Percentiles rank a stretch among this genome's conserved stretches.
Evolutionary conservation across 768 basidiomycete species (phyloP).

Genomic region (Jaapia argillacea): DNA sequence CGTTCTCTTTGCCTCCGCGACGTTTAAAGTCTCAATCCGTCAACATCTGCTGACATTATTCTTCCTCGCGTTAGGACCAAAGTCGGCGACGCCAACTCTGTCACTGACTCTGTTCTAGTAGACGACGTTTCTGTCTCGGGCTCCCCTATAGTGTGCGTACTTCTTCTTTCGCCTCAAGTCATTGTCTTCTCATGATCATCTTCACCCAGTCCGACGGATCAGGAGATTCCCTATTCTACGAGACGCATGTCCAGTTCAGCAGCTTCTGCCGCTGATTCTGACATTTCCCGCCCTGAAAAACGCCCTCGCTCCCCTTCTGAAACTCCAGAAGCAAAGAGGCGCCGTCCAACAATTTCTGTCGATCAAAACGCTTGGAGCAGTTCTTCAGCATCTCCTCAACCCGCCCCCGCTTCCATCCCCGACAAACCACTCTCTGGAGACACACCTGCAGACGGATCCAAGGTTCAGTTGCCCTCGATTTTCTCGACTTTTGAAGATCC

Average conservation of each 20-base stretch:
- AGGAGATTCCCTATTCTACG: constrained; percentile 44
- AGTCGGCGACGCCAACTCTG: too few relatives aligned
- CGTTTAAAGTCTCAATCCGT: too few relatives aligned
- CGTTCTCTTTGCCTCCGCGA: too few relatives aligned
- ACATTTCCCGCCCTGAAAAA: constrained; percentile 57
- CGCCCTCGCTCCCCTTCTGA: constrained; percentile 44
- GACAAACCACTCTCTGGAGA: constrained; percentile 14
- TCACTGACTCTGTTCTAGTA: too few relatives aligned
- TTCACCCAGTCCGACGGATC: constrained; percentile 29
- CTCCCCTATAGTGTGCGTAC: too few relatives aligned
- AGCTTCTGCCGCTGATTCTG: constrained; percentile 56
- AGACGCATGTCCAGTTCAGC: constrained; percentile 77
- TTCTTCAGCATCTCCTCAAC: too few relatives aligned
- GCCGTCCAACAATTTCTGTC: constrained; percentile 22
- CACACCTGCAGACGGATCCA: constrained; percentile 18
- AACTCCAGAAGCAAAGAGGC: constrained; percentile 39
- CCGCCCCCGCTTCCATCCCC: constrained; percentile 14
- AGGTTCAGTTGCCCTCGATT: constrained; percentile 67
- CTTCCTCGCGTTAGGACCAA: too few relatives aligned
- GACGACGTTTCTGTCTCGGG: too few relatives aligned
- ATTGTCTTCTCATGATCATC: constrained; percentile 1
- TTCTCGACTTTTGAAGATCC: constrained; percentile 60
- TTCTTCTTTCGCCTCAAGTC: background rate
- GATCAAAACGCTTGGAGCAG: too few relatives aligned
- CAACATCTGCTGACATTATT: too few relatives aligned